Conservation (phyloP, 2,329 filamentous ascomycete genomes). For the Calycina herbarum region DNA sequence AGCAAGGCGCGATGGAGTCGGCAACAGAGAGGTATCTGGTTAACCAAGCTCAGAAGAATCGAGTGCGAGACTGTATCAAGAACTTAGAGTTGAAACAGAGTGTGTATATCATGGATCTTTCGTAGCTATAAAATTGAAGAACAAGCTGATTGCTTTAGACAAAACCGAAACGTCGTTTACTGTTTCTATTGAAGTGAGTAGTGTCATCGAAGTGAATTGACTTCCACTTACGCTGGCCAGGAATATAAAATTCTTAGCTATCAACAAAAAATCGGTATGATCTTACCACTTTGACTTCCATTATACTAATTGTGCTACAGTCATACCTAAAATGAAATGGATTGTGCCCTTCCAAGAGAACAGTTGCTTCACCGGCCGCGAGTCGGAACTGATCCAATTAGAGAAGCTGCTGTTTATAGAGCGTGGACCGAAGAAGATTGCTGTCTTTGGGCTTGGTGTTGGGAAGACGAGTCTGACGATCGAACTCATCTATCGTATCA, state of each 20-base stretch:
- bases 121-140: neutral
- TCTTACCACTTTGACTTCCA: constrained; percentile 6
- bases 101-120: constrained; percentile 8
- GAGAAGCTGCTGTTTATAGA: neutral
- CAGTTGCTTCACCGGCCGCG: constrained; percentile 1
- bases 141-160: neutral
- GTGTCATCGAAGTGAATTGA: neutral
- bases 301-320: constrained; percentile 14
- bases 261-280: constrained; percentile 27
- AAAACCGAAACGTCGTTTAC: neutral
- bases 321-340: constrained; percentile 5
- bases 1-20: constrained; percentile 27
- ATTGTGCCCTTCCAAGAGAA: constrained; percentile 11
- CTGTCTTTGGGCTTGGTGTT: constrained; percentile 3
- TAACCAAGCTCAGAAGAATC: constrained; percentile 3
- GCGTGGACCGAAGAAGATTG: neutral
- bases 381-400: constrained; percentile 2
- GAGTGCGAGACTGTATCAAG: constrained; percentile 5
- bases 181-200: neutral
- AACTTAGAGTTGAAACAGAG: constrained; percentile 5
- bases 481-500: constrained; percentile 5
- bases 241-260: neutral
- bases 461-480: neutral
- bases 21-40: constrained; percentile 30
- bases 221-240: neutral